Evolutionary conservation across 768 basidiomycete genomes (phyloP), one percentile per base, ranked within the genome.

Genomic region (Podaxis rugospora): DNA sequence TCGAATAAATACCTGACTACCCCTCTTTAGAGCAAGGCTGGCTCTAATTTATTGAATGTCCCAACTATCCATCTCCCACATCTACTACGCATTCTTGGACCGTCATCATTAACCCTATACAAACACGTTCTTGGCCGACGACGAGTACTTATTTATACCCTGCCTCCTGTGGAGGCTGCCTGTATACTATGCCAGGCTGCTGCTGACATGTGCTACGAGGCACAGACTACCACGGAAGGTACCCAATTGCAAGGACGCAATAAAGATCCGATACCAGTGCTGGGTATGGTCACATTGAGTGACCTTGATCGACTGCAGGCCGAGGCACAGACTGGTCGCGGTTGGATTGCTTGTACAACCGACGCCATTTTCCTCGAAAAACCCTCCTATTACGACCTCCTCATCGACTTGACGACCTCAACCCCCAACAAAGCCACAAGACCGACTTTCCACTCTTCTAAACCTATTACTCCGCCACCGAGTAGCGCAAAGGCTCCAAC

Each of bases 321-420:
- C 16, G 89, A 88, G 69, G 79, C 80, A 27, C 73, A 76, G 64
- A 78, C 73, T 1, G 89, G 89, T 4, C 76, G 81, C 5, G 92
- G 92, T 18, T 94, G 91, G 91, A 84, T 93, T 57, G 92, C 92
- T 35, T 93, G 92, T 83, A 91, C 92, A 9, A 92, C 92, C 1
- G 92, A 94, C 64, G 86, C 91, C 7, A 83, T 94, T 16, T 93
- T 90, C 73, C 76, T 93, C 47, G 92, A 94, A 64, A 90, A 87
- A 69, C 88, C 92, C 1, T 75, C 82, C 2, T 85, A 84, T 65
- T 94, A 92, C 67, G 92, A 94, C 69, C 78, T 94, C 13, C 74
- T 94, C 53, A 86, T 94, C 62, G 90, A 94, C 71, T 73, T 93
- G 51, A 89, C 89, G 44, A 86, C 88, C 6, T 81, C 82, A 5